Base-by-base conservation (phyloP, 2,329 filamentous ascomycete species). In the Colletotrichum kahawae region DNA sequence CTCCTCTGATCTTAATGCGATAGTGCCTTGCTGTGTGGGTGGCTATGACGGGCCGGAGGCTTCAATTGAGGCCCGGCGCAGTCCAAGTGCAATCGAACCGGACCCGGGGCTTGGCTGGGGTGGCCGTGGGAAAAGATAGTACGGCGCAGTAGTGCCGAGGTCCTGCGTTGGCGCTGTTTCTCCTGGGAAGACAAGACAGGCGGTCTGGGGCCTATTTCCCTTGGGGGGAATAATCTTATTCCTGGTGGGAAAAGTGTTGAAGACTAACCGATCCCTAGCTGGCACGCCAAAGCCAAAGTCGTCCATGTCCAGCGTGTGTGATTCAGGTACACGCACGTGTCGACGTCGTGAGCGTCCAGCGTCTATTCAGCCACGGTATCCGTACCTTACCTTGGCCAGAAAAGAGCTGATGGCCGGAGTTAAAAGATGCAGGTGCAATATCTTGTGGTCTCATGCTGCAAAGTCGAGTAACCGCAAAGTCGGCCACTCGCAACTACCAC, bases 1-100 rank as follows among this genome's bases (percentile, higher is more conserved):
- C 12, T 59, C 27, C 27, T 64, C 34, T 60, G 48, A 34, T 27
- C 38, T 66, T 18, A 24, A 27, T 21, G 33, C 57, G 51, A 27
- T 59, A 51, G 62, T 71, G 62, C 71, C 68, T 67, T 56, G 16
- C 67, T 38, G 38, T 67, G 72, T 67, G 72, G 63, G 72, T 67
- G 72, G 63, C 72, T 72, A 36, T 64, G 62, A 57, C 48, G 68
- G 43, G 48, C 59, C 69, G 72, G 56, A 59, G 68, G 29, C 68
- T 33, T 31, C 33, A 33, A 24, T 57, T 43, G 56, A 51, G 43
- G 68, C 63, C 57, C 69, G 43, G 72, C 63, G 36, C 69, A 63
- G 69, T 64, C 60, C 56, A 71, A 71, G 72, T 67, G 68, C 68
- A 33, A 62, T 66, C 60, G 62, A 51, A 51, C 67, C 36, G 67